Evolutionary conservation across 108 stramenopile genomes (phyloP), one percentile per base, ranked within the genome.

Genomic region (Epipyxis sp.): DNA sequence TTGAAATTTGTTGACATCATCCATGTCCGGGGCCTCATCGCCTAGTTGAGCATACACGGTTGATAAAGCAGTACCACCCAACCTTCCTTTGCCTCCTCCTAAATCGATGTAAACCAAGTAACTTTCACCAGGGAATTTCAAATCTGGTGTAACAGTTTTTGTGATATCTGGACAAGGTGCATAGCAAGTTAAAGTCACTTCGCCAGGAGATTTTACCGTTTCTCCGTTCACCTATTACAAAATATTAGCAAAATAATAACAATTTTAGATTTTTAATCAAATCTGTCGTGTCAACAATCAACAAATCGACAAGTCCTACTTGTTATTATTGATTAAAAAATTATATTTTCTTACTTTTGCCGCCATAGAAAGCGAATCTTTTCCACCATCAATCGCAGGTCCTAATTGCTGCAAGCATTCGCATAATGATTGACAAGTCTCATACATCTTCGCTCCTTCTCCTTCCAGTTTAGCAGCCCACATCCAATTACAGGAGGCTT

Each of bases 321-420:
- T n/a, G 25, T n/a, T n/a, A n/a, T n/a, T n/a, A n/a, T n/a, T n/a
- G n/a, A n/a, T n/a, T n/a, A n/a, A n/a, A n/a, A n/a, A n/a, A n/a
- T n/a, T n/a, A n/a, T n/a, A n/a, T n/a, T n/a, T n/a, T 45, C 93
- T 94, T 80, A 91, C 93, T 80, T 88, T 83, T 42, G 96, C 98
- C 27, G 98, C 98, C 98, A 99, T 99, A 76, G 94, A 95, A 42
- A 99, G 91, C 2, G 97, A 97, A 82, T 99, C 98, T 82, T 99
- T 99, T 20, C 98, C 98, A 42, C 98, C 98, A 82, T 99, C 98
- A 79, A 99, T 96, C 59, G 94, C 92, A 40, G 91, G 89, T 39
- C 94, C 95, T 57, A 97, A 85, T 59, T 84, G 88, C 1, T 96
- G 81, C 67, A 99, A 85, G 25, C 91, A 87, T 71, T 95, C 92